phyloP scores from a whole-genome alignment of 2,329 filamentous ascomycete genomes.

The Diaporthe batatas region DNA sequence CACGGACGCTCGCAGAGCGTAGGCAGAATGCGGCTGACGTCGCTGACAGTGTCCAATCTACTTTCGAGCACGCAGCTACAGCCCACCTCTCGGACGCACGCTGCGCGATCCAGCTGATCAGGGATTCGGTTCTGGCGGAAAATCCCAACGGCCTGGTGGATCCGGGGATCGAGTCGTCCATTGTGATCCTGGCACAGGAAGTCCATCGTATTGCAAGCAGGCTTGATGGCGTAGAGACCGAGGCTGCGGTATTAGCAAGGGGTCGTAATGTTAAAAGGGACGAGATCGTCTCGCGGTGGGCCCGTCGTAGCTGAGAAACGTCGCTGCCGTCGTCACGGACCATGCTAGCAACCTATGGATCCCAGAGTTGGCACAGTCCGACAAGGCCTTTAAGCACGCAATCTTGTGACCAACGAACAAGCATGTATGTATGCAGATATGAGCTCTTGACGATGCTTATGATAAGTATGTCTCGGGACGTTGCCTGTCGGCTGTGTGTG shows the following conservation, averaged over 20 bases:
- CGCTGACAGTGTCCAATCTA: slow-evolving; percentile 60
- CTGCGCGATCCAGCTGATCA: slow-evolving; percentile 62
- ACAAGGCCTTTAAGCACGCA: background rate
- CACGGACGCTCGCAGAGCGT: slow-evolving; percentile 31
- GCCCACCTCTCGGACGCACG: slow-evolving; percentile 62
- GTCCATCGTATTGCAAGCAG: slow-evolving; percentile 56
- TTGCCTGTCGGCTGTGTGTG: slow-evolving; percentile 21
- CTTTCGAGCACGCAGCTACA: slow-evolving; percentile 60
- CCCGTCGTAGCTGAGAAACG: slow-evolving; percentile 33
- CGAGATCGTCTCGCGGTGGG: slow-evolving; percentile 62
- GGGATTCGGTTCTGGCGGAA: slow-evolving; percentile 67
- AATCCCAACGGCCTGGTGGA: slow-evolving; percentile 65
- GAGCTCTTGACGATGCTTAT: background rate
- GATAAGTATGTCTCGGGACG: slow-evolving; percentile 30
- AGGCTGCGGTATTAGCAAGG: slow-evolving; percentile 51
- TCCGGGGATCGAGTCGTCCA: slow-evolving; percentile 64
- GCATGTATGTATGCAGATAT: background rate
- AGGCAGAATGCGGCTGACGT: slow-evolving; percentile 52
- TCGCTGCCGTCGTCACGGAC: background rate
- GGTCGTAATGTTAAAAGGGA: slow-evolving; percentile 62
- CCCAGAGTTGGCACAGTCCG: background rate
- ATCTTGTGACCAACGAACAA: background rate
- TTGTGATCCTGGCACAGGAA: slow-evolving; percentile 62
- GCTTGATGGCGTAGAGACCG: slow-evolving; percentile 54
- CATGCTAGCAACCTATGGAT: background rate